A percentile compares a stretch with the other conserved stretches of the same genome.
phyloP scores from a whole-genome alignment of 2,329 filamentous ascomycete species.

The Scytalidium sp. region DNA sequence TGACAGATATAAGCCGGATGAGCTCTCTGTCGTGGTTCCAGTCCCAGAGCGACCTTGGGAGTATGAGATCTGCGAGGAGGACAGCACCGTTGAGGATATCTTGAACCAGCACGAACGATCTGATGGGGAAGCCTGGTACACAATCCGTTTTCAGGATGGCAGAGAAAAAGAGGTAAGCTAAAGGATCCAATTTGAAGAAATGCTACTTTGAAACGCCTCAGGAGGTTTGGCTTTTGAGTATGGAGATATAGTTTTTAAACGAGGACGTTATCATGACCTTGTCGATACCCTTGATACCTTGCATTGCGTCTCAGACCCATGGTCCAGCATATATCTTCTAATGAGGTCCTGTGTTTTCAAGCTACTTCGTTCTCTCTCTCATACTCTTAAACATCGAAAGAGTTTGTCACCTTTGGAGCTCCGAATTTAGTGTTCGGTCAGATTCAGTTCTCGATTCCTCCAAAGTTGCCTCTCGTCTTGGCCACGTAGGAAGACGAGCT shows the following conservation, averaged over 20 bases:
- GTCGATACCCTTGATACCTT: too few relatives aligned
- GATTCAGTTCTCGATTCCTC: too few relatives aligned
- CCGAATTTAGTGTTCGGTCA: too few relatives aligned
- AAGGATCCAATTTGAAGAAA: background rate
- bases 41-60: slow-evolving; percentile 22
- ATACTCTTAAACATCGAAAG: too few relatives aligned
- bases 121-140: slow-evolving; percentile 20
- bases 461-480: too few relatives aligned
- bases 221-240: background rate
- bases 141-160: slow-evolving; percentile 29
- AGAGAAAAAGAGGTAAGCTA: slow-evolving; percentile 26
- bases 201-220: background rate
- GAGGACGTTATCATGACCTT: too few relatives aligned
- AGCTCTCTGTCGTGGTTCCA: slow-evolving; percentile 21
- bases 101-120: slow-evolving; percentile 17
- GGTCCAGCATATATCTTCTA: too few relatives aligned
- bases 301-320: too few relatives aligned
- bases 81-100: slow-evolving; percentile 26
- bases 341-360: too few relatives aligned
- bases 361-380: too few relatives aligned
- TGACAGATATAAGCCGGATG: background rate
- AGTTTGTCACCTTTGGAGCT: too few relatives aligned
- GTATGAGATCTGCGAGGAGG: slow-evolving; percentile 21
- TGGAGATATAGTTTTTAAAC: background rate
- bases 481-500: too few relatives aligned